Evolutionary conservation across 179 eudicot genomes (phyloP).

Genomic region (Spergularia azorica): DNA sequence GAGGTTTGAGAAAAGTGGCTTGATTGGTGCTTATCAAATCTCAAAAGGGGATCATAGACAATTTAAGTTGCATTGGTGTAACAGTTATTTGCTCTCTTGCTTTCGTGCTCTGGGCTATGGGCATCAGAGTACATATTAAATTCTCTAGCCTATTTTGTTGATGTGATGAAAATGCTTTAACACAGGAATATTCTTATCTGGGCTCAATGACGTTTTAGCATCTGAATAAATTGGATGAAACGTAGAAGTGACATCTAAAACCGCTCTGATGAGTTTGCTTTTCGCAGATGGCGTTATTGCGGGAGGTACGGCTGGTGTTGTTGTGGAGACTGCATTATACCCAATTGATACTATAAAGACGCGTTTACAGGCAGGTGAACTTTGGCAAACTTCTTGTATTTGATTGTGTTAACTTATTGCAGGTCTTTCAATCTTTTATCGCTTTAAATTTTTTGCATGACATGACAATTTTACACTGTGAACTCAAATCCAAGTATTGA

Average conservation of each 20-base stretch:
- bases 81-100: neutral
- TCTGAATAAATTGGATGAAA: neutral
- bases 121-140: neutral
- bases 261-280: conserved; percentile 20
- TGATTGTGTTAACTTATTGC: neutral
- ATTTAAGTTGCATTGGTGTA: neutral
- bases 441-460: neutral
- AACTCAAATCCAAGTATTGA: conserved; percentile 14
- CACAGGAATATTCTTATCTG: neutral
- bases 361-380: conserved; percentile 69
- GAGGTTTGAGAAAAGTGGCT: conserved; percentile 1
- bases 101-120: neutral
- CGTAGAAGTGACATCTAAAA: neutral
- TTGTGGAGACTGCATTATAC: conserved; percentile 83
- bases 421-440: neutral
- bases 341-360: conserved; percentile 97
- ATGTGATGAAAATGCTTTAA: neutral
- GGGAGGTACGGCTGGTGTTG: conserved; percentile 92
- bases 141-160: neutral
- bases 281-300: conserved; percentile 86
- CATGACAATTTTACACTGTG: neutral
- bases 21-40: neutral
- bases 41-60: neutral
- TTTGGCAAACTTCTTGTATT: conserved; percentile 2
- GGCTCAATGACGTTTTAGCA: neutral